Base-by-base conservation (phyloP, 2,329 filamentous ascomycete genomes). In the Metarhizium sp. region DNA sequence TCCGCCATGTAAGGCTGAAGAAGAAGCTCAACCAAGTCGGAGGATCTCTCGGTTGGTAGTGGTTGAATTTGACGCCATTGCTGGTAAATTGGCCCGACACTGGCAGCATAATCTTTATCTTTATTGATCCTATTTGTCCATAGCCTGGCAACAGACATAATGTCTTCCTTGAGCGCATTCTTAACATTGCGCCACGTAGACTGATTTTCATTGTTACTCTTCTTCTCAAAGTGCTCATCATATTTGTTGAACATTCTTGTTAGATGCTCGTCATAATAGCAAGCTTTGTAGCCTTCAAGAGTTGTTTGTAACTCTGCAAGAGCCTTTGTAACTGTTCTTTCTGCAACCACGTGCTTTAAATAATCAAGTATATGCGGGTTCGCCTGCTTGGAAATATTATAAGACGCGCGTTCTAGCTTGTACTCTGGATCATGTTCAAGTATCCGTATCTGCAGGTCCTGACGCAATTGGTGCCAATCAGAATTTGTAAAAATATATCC, bases 291-390 rank as follows among this genome's bases (percentile, higher is more conserved):
- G n/a, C 20, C 14, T 5, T 62, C 51, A 1, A 67, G 58, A 0
- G 57, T 50, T 0, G 62, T 38, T 5, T 67, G 51, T 11, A 81
- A 68, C 0, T 61, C 62, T 1, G 57, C 58, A 2, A 78, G 60
- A 29, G 73, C 73, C 1, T 55, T 47, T 0, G 71, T 64, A 10
- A 82, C 71, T 0, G 67, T 65, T 0, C 69, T 66, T 13, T 75
- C 66, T 0, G 81, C 77, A 2, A 84, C 71, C 0, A 67, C 59
- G 18, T 83, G 86, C 59, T 80, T 84, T 7, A 90, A 70, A 42
- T 77, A 74, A 62, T 90, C 86, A 5, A 87, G 74, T 3, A 88
- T 79, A 55, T 87, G 80, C 0, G 58, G 52, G 2, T 61, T 66
- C 0, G 30, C 66, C 60, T 18, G 66, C 55, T 10, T 59, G 54